A percentile compares a stretch with the other conserved stretches of the same genome.
Evolutionary conservation across 2,329 filamentous ascomycete species (phyloP).

Genomic region (Cylindrodendrum hubeiense): DNA sequence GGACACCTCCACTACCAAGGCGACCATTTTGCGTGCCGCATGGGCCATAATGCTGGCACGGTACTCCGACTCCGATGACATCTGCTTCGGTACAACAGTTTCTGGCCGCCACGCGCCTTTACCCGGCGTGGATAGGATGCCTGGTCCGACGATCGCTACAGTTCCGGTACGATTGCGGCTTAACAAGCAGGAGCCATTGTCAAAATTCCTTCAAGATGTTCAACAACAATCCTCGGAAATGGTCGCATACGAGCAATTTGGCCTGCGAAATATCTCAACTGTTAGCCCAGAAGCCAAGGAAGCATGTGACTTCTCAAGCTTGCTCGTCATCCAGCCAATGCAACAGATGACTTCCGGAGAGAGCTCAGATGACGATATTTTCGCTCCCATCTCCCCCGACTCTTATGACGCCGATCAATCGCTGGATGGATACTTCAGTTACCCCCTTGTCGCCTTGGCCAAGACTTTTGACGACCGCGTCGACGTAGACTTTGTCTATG

Average conservation of each 20-base stretch:
- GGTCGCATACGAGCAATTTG: slow-evolving; percentile 27
- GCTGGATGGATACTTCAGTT: slow-evolving; percentile 8
- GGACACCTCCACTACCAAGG: background rate
- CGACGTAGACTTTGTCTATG: background rate
- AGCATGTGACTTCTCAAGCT: slow-evolving; percentile 7
- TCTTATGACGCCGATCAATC: background rate
- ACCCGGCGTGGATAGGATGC: slow-evolving; percentile 49
- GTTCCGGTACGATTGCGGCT: slow-evolving; percentile 36
- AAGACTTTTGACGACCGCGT: background rate
- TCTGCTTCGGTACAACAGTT: slow-evolving; percentile 11
- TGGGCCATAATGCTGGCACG: slow-evolving; percentile 9
- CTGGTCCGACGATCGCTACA: slow-evolving; percentile 49
- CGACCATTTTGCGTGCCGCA: slow-evolving; percentile 2
- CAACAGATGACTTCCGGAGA: background rate
- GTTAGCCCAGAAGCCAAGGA: slow-evolving; percentile 15
- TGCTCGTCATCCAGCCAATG: slow-evolving; percentile 24
- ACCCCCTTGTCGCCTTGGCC: background rate
- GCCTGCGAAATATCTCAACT: slow-evolving; percentile 32
- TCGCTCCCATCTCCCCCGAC: slow-evolving; percentile 18
- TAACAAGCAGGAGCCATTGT: slow-evolving; percentile 45
- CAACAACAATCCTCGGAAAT: slow-evolving; percentile 29
- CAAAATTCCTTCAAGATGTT: slow-evolving; percentile 54
- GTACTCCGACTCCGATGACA: slow-evolving; percentile 7
- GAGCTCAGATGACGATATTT: background rate
- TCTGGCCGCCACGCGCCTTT: slow-evolving; percentile 27